Evolutionary conservation across 2,329 filamentous ascomycete species (phyloP).

Genomic region (Colletotrichum caudatum): DNA sequence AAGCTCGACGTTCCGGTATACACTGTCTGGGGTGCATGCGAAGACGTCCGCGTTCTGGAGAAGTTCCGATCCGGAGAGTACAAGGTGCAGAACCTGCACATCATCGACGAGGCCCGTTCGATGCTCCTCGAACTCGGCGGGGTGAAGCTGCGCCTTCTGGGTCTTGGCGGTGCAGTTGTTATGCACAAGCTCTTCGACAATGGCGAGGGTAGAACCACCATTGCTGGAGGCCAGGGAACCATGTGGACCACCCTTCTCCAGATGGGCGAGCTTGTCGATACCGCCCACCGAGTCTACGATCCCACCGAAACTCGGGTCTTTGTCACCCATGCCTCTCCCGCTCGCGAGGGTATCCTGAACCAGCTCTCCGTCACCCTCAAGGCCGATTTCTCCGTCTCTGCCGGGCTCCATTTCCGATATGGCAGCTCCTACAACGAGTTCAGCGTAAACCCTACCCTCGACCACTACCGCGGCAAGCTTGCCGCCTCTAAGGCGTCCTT

Average conservation of each 20-base stretch:
- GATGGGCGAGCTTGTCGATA: slow-evolving; percentile 98
- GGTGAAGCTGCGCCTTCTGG: slow-evolving; percentile 93
- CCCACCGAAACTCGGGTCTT: slow-evolving; percentile 97
- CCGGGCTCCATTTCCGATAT: slow-evolving; percentile 97
- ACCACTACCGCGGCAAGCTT: slow-evolving; percentile 98
- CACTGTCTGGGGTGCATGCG: slow-evolving; percentile 98
- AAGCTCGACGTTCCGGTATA: slow-evolving; percentile 97
- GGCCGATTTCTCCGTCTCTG: slow-evolving; percentile 97
- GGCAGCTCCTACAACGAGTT: slow-evolving; percentile 99
- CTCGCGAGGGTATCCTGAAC: slow-evolving; percentile 95
- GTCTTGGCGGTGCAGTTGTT: slow-evolving; percentile 94
- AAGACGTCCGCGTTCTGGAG: slow-evolving; percentile 96
- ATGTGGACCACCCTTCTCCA: slow-evolving; percentile 99
- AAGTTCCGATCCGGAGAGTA: slow-evolving; percentile 98
- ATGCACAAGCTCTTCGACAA: slow-evolving; percentile 99
- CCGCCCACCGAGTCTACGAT: slow-evolving; percentile 97
- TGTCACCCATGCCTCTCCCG: slow-evolving; percentile 95
- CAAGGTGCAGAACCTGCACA: slow-evolving; percentile 96
- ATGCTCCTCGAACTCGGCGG: slow-evolving; percentile 94
- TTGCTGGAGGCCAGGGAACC: slow-evolving; percentile 96
- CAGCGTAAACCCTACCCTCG: slow-evolving; percentile 96
- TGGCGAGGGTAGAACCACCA: slow-evolving; percentile 96
- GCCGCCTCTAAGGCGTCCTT: slow-evolving; percentile 98
- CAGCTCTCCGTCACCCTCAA: slow-evolving; percentile 97
- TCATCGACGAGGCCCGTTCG: slow-evolving; percentile 97